phyloP scores from a whole-genome alignment of 2,329 filamentous ascomycete species.

The Penicillium sp. region DNA sequence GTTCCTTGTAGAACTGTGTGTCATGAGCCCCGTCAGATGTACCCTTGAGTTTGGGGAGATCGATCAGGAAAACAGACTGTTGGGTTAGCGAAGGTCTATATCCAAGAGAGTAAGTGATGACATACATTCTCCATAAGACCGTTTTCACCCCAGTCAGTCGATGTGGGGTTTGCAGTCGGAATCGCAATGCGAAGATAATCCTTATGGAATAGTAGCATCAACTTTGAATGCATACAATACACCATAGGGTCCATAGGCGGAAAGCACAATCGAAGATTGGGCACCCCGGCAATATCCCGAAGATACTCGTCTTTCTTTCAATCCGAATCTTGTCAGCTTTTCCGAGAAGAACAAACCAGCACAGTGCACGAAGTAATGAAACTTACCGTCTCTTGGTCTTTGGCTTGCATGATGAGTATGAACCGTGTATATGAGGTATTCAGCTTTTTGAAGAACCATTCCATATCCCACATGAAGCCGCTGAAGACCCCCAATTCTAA shows the following conservation, averaged over 20 bases:
- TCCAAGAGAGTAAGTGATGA: background rate
- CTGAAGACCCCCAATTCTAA: constrained; percentile 79
- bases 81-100: constrained; percentile 11
- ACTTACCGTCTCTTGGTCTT: constrained; percentile 48
- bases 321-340: background rate
- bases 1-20: constrained; percentile 67
- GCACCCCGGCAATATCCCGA: constrained; percentile 44
- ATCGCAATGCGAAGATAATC: constrained; percentile 76
- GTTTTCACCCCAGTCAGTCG: constrained; percentile 86
- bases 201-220: constrained; percentile 82
- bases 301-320: constrained; percentile 41
- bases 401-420: constrained; percentile 64
- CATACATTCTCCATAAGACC: constrained; percentile 76
- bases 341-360: background rate
- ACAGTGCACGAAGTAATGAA: background rate
- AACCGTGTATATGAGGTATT: constrained; percentile 62
- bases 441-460: constrained; percentile 76
- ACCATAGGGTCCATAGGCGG: constrained; percentile 72
- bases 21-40: constrained; percentile 31
- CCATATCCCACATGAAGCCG: constrained; percentile 81
- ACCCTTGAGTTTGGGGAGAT: constrained; percentile 62
- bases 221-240: constrained; percentile 88
- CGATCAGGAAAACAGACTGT: constrained; percentile 84
- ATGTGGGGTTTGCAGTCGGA: constrained; percentile 81
- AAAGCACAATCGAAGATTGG: constrained; percentile 70